These are phyloP conservation scores for Trypanosomatidae sp. DNA, from an alignment of 208 protist genomes.

Conservation along the genomic window DNA sequence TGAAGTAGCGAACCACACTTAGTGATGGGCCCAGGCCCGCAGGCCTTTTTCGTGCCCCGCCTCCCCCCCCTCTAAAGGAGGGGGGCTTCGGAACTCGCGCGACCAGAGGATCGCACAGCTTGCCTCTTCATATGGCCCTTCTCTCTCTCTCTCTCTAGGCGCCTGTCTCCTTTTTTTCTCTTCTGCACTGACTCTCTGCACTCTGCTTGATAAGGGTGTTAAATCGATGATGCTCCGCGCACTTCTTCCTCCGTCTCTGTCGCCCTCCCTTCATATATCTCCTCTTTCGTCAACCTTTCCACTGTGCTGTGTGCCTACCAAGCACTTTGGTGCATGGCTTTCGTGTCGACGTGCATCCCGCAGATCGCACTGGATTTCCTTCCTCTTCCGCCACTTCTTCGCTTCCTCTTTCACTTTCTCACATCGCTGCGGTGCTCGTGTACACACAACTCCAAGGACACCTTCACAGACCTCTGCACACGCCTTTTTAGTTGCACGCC, in stretches of 20 bases:
- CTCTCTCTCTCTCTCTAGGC: neutral
- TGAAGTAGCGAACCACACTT: neutral
- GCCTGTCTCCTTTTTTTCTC: neutral
- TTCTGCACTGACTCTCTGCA: neutral
- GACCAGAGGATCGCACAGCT: neutral
- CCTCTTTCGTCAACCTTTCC: neutral
- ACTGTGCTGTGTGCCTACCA: neutral
- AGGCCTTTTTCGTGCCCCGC: neutral
- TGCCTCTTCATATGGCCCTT: neutral
- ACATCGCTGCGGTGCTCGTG: neutral
- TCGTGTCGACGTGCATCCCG: neutral
- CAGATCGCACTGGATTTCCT: neutral
- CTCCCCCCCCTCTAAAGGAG: neutral
- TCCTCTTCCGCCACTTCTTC: neutral
- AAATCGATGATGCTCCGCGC: too few species aligned
- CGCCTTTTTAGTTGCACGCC: neutral
- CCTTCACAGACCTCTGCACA: neutral
- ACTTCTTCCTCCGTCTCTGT: neutral
- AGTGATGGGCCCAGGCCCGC: too few species aligned
- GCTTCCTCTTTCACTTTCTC: neutral
- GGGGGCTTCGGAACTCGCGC: neutral
- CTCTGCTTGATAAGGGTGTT: neutral
- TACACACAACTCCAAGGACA: neutral
- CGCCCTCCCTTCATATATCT: neutral
- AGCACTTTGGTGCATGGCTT: neutral